phyloP scores from a whole-genome alignment of 2,329 filamentous ascomycete genomes.

The Lachnellula subtilissima region DNA sequence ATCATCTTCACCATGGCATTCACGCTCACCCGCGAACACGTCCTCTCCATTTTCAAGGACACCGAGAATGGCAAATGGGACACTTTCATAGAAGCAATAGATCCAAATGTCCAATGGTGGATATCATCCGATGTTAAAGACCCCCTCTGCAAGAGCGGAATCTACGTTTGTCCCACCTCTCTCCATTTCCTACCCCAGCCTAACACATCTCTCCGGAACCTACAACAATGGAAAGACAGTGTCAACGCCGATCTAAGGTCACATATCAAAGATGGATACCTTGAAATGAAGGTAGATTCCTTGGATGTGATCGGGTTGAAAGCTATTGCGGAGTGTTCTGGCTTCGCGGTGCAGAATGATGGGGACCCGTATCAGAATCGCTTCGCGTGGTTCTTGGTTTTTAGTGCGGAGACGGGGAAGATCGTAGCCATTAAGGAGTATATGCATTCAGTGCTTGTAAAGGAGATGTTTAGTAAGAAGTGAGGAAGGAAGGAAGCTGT shows the following conservation, averaged over 20 bases:
- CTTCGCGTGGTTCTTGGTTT: background rate
- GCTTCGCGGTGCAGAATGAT: background rate
- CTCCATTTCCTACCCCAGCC: background rate
- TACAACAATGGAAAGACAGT: background rate
- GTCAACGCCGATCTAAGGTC: background rate
- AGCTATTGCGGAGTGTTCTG: background rate
- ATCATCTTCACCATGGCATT: background rate
- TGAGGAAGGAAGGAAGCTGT: background rate
- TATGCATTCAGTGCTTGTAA: background rate
- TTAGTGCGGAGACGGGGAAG: background rate
- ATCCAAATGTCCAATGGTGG: background rate
- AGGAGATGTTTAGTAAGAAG: background rate
- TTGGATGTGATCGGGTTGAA: background rate
- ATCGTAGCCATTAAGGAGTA: background rate
- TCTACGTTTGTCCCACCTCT: background rate
- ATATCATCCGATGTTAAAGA: background rate
- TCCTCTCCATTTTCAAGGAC: background rate
- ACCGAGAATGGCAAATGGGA: background rate
- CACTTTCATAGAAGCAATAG: background rate
- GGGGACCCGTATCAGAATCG: background rate
- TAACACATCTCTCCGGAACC: background rate
- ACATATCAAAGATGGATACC: background rate
- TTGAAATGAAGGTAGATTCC: background rate
- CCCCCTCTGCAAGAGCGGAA: background rate
- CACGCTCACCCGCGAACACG: background rate